These are phyloP conservation scores for Avena eriantha DNA, from an alignment of 176 grass and related monocot species.

Conservation along the genomic window DNA sequence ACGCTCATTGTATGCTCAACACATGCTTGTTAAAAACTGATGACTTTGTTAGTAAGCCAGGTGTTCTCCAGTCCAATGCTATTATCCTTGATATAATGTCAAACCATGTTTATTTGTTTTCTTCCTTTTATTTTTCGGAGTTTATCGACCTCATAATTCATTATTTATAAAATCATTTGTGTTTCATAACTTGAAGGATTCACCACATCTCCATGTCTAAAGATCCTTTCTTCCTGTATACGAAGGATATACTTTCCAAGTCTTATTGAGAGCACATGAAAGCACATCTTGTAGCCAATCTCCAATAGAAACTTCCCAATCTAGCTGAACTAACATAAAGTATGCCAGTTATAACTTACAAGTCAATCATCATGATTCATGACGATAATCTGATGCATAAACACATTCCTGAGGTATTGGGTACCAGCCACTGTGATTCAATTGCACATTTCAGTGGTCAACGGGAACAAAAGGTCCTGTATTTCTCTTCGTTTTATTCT, in stretches of 20 bases:
- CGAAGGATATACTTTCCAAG: conserved; percentile 13
- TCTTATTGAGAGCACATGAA: not conserved
- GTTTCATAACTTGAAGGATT: conserved; percentile 4
- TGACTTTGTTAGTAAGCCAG: not conserved
- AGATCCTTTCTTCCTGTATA: conserved; percentile 14
- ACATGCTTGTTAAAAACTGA: conserved; percentile 25
- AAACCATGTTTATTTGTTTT: not conserved
- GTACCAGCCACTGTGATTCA: conserved; percentile 19
- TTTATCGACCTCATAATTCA: not conserved
- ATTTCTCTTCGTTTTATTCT: conserved; percentile 10
- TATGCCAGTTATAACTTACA: not conserved
- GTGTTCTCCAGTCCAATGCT: not conserved
- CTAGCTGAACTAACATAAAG: conserved; percentile 21
- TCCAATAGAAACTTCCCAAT: not conserved
- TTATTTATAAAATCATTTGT: not conserved
- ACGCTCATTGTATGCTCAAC: not conserved
- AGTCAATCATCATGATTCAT: conserved; percentile 20
- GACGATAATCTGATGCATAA: conserved; percentile 22
- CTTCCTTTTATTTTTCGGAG: conserved; percentile 12
- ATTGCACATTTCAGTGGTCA: conserved; percentile 20
- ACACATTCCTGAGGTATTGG: not conserved
- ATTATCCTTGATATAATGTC: conserved; percentile 14
- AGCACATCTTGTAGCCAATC: conserved; percentile 3
- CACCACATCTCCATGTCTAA: conserved; percentile 8
- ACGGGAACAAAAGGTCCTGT: not conserved